These are phyloP conservation scores for Lasiodiplodia sp. DNA, from an alignment of 2,329 filamentous ascomycete species.

Conservation along the genomic window DNA sequence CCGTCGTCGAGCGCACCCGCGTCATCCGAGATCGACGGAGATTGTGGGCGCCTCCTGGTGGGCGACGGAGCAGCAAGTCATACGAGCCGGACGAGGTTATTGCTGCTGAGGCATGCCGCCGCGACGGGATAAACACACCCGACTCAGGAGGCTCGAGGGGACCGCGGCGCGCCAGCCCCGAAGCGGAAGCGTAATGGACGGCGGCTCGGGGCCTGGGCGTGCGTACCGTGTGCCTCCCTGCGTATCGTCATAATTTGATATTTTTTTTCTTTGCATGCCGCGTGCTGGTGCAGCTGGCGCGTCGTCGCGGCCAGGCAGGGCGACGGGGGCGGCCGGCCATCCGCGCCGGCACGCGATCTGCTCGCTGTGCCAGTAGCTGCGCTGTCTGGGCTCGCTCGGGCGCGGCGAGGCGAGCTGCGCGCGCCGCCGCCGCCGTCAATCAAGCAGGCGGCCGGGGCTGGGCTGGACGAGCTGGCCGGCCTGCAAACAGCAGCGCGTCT, in stretches of 20 bases:
- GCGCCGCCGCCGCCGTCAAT: neutral
- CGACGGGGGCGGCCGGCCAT: neutral
- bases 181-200: slow-evolving; percentile 27
- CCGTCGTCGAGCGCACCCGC: slow-evolving; percentile 16
- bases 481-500: slow-evolving; percentile 28
- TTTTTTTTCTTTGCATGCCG: slow-evolving; percentile 25
- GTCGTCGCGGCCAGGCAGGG: slow-evolving; percentile 11
- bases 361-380: neutral
- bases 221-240: slow-evolving; percentile 24
- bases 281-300: slow-evolving; percentile 19
- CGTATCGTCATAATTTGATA: slow-evolving; percentile 28
- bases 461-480: neutral
- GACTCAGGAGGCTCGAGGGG: slow-evolving; percentile 25
- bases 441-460: slow-evolving; percentile 3
- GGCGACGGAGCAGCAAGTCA: slow-evolving; percentile 1
- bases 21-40: slow-evolving; percentile 30
- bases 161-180: slow-evolving; percentile 16
- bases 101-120: slow-evolving; percentile 7
- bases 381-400: neutral
- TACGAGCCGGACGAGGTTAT: slow-evolving; percentile 25
- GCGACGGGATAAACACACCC: slow-evolving; percentile 17
- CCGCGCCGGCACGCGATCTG: slow-evolving; percentile 24
- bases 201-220: slow-evolving; percentile 16
- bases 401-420: slow-evolving; percentile 21
- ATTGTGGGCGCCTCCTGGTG: slow-evolving; percentile 27